Evolutionary conservation across 108 stramenopile genomes (phyloP), one percentile per base, ranked within the genome.

Genomic region (Nitzschia inconspicua): DNA sequence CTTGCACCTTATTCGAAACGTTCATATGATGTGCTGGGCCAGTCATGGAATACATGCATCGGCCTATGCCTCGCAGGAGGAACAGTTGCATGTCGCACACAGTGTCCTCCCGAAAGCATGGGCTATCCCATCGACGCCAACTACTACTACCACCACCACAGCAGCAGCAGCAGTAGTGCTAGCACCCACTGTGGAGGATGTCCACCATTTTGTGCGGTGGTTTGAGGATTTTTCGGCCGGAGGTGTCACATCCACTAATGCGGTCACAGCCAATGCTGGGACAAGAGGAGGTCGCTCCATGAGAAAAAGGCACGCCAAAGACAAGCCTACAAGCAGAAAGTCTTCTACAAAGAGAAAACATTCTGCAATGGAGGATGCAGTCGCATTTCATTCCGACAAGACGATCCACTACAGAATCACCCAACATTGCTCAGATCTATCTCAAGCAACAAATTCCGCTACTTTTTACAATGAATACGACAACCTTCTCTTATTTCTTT

Each of bases 71-170:
- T 71, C 68, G 6, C 30, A 66, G 8, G 54, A 50, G 2, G 26
- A 59, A 26, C 3, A 35, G 4, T 24, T 68, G 43, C 60, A 72
- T 54, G 4, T 81, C 16, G 83, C 83, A 29, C 57, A 76, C 55
- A 89, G 88, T 63, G 32, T 84, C 1, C 56, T 89, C 41, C 88
- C 88, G 9, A 29, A 18, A 3, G 58, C 63, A 30, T 56, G 68
- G 68, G 40, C 9, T n/a, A 43, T 28, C 29, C 23, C 11, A 19
- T 9, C n/a, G n/a, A 39, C 1, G 37, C 11, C n/a, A 39, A 39
- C n/a, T 11, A 0, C n/a, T 29, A 23, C 13, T 29, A 24, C 3
- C 26, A 29, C 16, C 48, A 47, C 46, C 9, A 1, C 11, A 47
- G 16, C 46, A 3, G 0, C 14, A 35, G 7, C 53, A 22, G 34